Base-by-base conservation (phyloP, 2,329 filamentous ascomycete species). In the Botryotinia globosa region DNA sequence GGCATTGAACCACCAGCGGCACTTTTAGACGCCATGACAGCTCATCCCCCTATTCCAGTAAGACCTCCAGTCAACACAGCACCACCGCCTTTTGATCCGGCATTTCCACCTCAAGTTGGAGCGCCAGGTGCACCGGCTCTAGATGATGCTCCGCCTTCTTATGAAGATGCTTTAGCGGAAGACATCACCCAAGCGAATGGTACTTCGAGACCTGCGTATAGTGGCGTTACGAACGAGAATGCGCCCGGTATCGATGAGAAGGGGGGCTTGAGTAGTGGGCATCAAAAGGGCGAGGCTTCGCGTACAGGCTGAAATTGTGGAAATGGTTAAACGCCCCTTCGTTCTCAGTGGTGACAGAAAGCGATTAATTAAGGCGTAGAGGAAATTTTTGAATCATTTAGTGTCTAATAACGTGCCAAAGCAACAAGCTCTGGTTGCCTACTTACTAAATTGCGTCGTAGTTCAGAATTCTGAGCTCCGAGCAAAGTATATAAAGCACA, bases 141-240 rank as follows among this genome's bases (percentile, higher is more conserved):
- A 75, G 91, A 93, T 45, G 94, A 96, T 72, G 93, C 94, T n/a
- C 94, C 95, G 29, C 94, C 94, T 12, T 97, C 93, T 79, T 98
- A 98, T 80, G 94, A 97, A 82, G 94, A 98, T 82, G 94, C 94
- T 20, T 91, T 98, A 83, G 94, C 94, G 10, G 91, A 93, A 76
- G 88, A 90, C 73, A 83, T 96, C 74, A 82, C 84, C 0, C 92
- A 93, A 1, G 88, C 94, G 72, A 88, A 93, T 80, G 92, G 90
- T 74, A 84, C 91, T 39, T 56, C 65, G 16, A 85, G 94, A 77
- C 89, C 91, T 42, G 89, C 89, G 22, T 94, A 92, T 80, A 89
- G 87, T 74, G 88, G 88, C 1, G 85, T 89, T 37, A 90, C 88
- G 61, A 87, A 88, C 72, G 88, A 89, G 80, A 88, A 90, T 77